phyloP scores from a whole-genome alignment of 108 stramenopile genomes.

The Aurantiochytrium sp. region DNA sequence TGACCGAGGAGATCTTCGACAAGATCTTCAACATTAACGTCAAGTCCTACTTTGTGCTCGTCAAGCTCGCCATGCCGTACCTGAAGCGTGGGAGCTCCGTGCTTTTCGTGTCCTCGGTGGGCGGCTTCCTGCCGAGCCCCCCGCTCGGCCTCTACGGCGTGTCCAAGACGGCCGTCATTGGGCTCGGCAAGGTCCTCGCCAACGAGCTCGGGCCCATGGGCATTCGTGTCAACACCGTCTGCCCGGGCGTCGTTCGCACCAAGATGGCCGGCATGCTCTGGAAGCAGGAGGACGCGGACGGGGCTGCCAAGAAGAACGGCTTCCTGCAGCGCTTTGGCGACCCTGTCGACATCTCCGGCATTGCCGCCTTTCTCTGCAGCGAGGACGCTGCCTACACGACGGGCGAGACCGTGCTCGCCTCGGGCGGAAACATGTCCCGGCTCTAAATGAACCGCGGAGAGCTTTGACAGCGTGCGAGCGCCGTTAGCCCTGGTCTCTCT shows the following conservation, averaged over 20 bases:
- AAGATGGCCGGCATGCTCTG: slow-evolving; percentile 57
- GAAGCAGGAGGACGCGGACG: neutral
- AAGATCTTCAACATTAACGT: slow-evolving; percentile 23
- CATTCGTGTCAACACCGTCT: slow-evolving; percentile 67
- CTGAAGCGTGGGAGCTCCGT: slow-evolving; percentile 3
- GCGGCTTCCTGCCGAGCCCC: neutral
- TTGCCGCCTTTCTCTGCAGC: neutral
- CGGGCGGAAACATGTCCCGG: neutral
- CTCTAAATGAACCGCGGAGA: too few relatives aligned
- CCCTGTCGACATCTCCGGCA: neutral
- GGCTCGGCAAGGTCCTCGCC: slow-evolving; percentile 66
- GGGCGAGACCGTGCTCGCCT: neutral
- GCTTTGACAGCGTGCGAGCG: too few relatives aligned
- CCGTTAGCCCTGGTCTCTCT: too few relatives aligned
- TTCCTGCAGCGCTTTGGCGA: neutral
- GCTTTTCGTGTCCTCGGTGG: neutral
- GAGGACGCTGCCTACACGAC: neutral
- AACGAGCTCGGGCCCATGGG: slow-evolving; percentile 69
- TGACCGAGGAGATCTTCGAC: slow-evolving; percentile 23
- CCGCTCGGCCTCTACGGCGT: slow-evolving; percentile 45
- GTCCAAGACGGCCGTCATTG: slow-evolving; percentile 69
- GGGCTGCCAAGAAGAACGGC: neutral
- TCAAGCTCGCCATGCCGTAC: slow-evolving; percentile 32
- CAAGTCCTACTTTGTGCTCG: neutral
- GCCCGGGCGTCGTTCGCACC: slow-evolving; percentile 66